Evolutionary conservation across 257 asterid species (phyloP).

Genomic region (Orobanche coerulescens): DNA sequence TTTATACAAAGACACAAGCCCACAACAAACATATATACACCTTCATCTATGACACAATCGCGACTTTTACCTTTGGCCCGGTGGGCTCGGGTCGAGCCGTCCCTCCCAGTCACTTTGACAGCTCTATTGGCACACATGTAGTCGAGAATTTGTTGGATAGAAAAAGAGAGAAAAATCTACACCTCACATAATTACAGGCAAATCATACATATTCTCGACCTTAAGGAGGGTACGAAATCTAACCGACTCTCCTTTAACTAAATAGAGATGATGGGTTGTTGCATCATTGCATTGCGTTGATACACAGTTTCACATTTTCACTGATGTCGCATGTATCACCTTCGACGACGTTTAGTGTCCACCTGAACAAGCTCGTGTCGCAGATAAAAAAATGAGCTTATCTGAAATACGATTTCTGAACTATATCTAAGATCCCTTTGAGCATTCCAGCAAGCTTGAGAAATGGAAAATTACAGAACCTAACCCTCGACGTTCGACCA

Average conservation of each 20-base stretch:
- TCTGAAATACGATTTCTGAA: neutral
- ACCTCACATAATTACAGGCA: slow-evolving; percentile 43
- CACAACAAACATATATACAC: slow-evolving; percentile 17
- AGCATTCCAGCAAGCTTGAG: neutral
- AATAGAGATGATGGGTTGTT: slow-evolving; percentile 22
- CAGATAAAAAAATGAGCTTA: slow-evolving; percentile 3
- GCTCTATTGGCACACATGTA: too few relatives aligned
- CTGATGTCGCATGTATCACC: slow-evolving; percentile 24
- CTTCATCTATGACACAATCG: neutral
- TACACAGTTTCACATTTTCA: slow-evolving; percentile 11
- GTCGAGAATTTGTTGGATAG: slow-evolving; percentile 16
- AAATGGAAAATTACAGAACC: neutral
- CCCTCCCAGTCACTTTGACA: too few relatives aligned
- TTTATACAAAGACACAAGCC: neutral
- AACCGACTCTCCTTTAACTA: slow-evolving; percentile 32
- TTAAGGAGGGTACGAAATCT: slow-evolving; percentile 21
- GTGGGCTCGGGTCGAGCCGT: too few relatives aligned
- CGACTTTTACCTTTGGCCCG: too few relatives aligned
- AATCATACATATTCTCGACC: slow-evolving; percentile 35
- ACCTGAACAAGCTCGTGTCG: slow-evolving; percentile 40
- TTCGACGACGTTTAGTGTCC: slow-evolving; percentile 68
- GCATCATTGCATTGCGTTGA: slow-evolving; percentile 25
- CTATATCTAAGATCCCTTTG: neutral
- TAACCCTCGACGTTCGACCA: neutral
- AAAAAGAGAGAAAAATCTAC: slow-evolving; percentile 20